A percentile compares a stretch with the other conserved stretches of the same genome.
Conservation (phyloP, 2,329 filamentous ascomycete genomes). For the Pseudogymnoascus sp. region DNA sequence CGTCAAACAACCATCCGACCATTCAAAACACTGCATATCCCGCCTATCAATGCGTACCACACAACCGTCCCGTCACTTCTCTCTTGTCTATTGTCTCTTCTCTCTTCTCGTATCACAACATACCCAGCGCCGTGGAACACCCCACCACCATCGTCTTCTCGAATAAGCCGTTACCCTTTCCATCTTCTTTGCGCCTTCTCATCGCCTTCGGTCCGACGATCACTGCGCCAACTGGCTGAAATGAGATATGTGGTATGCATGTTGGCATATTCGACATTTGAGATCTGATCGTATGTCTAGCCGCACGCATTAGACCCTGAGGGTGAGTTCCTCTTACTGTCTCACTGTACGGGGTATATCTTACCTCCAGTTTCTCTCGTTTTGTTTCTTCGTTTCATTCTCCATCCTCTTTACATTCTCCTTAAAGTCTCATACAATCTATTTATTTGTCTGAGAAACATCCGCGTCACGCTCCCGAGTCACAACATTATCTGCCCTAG, state of each 20-base stretch:
- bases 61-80: not conserved
- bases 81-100: not conserved
- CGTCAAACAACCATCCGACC: not conserved
- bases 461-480: not conserved
- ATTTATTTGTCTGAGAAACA: not conserved
- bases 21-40: not conserved
- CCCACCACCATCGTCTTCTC: not conserved
- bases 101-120: not conserved
- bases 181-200: not conserved
- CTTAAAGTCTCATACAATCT: not conserved
- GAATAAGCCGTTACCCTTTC: not conserved
- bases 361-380: not conserved
- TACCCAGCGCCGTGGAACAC: not conserved
- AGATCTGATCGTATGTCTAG: slow-evolving; percentile 1
- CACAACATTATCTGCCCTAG: not conserved
- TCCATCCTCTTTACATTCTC: not conserved
- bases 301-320: not conserved
- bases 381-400: not conserved
- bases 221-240: not conserved
- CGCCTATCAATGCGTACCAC: not conserved
- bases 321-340: not conserved
- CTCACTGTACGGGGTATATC: not conserved
- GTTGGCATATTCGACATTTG: slow-evolving; percentile 2
- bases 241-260: not conserved
- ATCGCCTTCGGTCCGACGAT: not conserved